Evolutionary conservation across 108 stramenopile species (phyloP).

Genomic region (Parmales sp.): DNA sequence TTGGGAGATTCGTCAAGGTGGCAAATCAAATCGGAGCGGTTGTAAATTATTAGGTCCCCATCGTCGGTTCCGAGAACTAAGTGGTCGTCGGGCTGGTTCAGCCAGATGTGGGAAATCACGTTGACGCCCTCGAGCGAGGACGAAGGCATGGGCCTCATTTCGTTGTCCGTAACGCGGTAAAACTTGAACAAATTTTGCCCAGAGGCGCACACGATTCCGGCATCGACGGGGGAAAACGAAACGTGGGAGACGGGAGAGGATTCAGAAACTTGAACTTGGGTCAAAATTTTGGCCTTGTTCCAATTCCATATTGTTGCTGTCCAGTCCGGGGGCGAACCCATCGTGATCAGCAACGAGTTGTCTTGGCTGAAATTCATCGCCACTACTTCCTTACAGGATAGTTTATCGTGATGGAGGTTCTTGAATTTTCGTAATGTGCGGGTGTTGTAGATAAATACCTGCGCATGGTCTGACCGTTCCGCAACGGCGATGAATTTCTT

Average conservation of each 20-base stretch:
- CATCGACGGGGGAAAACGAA: conserved; percentile 38
- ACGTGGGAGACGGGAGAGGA: conserved; percentile 17
- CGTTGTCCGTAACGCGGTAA: conserved; percentile 32
- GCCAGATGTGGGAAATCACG: conserved; percentile 31
- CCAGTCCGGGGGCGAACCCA: conserved; percentile 34
- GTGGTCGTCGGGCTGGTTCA: conserved; percentile 33
- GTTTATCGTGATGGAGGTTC: conserved; percentile 14
- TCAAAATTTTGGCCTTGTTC: conserved; percentile 29
- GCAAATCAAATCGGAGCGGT: conserved; percentile 23
- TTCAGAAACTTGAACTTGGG: conserved; percentile 22
- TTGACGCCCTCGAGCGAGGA: conserved; percentile 20
- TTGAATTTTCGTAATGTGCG: conserved; percentile 33
- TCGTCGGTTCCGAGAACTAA: conserved; percentile 30
- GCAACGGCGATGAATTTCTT: conserved; percentile 17
- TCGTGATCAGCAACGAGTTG: conserved; percentile 30
- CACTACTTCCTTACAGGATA: conserved; percentile 12
- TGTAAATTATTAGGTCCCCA: conserved; percentile 30
- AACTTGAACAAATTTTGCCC: conserved; percentile 35
- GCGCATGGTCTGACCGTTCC: conserved; percentile 8
- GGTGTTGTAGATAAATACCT: conserved; percentile 32
- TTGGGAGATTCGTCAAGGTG: conserved; percentile 12
- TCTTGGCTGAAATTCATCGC: conserved; percentile 32
- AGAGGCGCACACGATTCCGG: conserved; percentile 21
- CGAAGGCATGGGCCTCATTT: conserved; percentile 22
- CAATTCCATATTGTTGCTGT: conserved; percentile 35